These are phyloP conservation scores for Colletotrichum orchidophilum DNA, from an alignment of 2,329 filamentous ascomycete genomes.

Conservation along the genomic window DNA sequence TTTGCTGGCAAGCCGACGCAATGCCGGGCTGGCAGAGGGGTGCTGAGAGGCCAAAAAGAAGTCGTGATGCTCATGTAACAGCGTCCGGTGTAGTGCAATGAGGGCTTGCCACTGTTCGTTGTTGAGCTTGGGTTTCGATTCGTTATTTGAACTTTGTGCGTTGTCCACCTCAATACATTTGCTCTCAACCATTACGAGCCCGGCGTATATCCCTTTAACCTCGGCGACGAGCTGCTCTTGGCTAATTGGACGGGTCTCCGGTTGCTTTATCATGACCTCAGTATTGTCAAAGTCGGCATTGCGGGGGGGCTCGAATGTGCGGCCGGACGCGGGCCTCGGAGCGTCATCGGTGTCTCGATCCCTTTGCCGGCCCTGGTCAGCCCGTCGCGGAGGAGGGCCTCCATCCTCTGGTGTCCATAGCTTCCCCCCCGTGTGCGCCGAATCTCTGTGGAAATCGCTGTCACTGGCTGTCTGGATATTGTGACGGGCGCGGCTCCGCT, in stretches of 20 bases:
- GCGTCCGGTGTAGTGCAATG: slow-evolving; percentile 81
- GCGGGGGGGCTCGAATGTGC: not conserved
- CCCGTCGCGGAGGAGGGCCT: not conserved
- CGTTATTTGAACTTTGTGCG: slow-evolving; percentile 59
- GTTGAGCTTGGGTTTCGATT: slow-evolving; percentile 54
- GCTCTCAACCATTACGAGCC: slow-evolving; percentile 84
- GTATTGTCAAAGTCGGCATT: accelerated
- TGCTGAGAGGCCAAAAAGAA: slow-evolving; percentile 91
- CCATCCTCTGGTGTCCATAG: not conserved
- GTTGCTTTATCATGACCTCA: slow-evolving; percentile 52
- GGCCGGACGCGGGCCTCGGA: not conserved
- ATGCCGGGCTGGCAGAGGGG: slow-evolving; percentile 74
- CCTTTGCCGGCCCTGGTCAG: not conserved
- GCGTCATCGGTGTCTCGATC: not conserved
- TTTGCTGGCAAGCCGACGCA: slow-evolving; percentile 77
- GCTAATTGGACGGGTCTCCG: slow-evolving; percentile 74
- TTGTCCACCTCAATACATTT: slow-evolving; percentile 88
- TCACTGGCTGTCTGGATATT: not conserved
- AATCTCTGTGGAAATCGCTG: no score
- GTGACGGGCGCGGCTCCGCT: not conserved
- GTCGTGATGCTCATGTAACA: slow-evolving; percentile 85
- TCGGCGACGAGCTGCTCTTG: slow-evolving; percentile 83
- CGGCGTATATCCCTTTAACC: slow-evolving; percentile 85
- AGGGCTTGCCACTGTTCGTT: slow-evolving; percentile 85
- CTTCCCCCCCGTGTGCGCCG: not conserved